These are phyloP conservation scores for Salvia sclarea DNA, from an alignment of 305 asterid species.

Conservation along the genomic window DNA sequence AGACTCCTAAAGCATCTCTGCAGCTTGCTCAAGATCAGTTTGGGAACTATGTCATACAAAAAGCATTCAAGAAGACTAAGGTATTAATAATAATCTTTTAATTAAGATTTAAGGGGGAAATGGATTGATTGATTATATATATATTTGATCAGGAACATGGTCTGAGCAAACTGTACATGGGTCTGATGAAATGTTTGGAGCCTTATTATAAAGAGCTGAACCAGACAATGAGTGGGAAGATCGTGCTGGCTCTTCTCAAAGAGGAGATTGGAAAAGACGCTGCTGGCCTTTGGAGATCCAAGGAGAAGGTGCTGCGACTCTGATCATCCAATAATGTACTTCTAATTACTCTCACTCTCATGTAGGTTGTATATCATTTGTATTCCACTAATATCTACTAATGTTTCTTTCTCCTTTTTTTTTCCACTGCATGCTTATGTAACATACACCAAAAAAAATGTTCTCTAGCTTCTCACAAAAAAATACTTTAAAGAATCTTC, in stretches of 20 bases:
- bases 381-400: neutral
- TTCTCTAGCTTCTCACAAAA: too few relatives aligned
- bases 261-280: neutral
- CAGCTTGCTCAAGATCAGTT: slow-evolving; percentile 29
- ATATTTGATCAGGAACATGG: slow-evolving; percentile 2
- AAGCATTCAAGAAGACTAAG: slow-evolving; percentile 32
- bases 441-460: too few relatives aligned
- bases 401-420: too few relatives aligned
- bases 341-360: too few relatives aligned
- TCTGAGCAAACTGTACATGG: neutral
- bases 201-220: slow-evolving; percentile 7
- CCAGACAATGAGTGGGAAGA: slow-evolving; percentile 22
- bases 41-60: slow-evolving; percentile 47
- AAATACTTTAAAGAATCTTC: too few relatives aligned
- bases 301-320: neutral
- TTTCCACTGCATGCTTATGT: too few relatives aligned
- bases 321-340: too few relatives aligned
- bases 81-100: slow-evolving; percentile 1
- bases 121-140: too few relatives aligned
- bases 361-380: neutral
- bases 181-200: slow-evolving; percentile 26
- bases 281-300: neutral
- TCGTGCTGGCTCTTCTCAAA: slow-evolving; percentile 12
- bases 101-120: too few relatives aligned
- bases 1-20: neutral